A percentile compares a stretch with the other conserved stretches of the same genome.
These are phyloP conservation scores for Porodaedalea pini DNA, from an alignment of 1,284 basidiomycete species.

Conservation along the genomic window DNA sequence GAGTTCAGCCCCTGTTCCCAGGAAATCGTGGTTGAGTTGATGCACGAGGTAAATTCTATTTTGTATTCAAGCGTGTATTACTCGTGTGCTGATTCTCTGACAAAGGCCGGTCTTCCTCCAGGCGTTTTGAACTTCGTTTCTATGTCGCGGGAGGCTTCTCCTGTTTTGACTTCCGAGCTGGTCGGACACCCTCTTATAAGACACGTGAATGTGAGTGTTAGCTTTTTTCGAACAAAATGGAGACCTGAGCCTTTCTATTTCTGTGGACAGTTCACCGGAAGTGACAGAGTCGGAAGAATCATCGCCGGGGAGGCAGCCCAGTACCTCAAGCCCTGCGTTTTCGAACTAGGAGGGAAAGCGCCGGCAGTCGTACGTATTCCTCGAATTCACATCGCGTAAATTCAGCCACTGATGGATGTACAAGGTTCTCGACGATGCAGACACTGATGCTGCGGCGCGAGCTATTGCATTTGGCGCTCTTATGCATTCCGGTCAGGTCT, in stretches of 20 bases:
- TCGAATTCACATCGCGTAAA: background rate
- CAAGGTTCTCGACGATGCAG: conserved; percentile 59
- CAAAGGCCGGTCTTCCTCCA: conserved; percentile 53
- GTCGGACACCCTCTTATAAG: conserved; percentile 53
- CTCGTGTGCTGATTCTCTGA: background rate
- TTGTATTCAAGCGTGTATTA: background rate
- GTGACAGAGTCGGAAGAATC: conserved; percentile 64
- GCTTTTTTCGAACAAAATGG: background rate
- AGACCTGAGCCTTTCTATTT: background rate
- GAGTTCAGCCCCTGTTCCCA: conserved; percentile 54
- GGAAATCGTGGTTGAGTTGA: conserved; percentile 45
- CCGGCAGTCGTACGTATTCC: conserved; percentile 62
- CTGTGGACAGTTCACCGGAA: conserved; percentile 61
- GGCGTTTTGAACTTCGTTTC: conserved; percentile 61
- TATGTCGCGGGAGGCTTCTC: conserved; percentile 44
- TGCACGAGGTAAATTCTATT: conserved; percentile 36
- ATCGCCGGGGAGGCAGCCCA: conserved; percentile 72
- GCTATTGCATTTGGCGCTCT: conserved; percentile 57
- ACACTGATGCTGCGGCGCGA: conserved; percentile 54
- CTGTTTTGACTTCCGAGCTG: conserved; percentile 46
- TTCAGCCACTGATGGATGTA: background rate
- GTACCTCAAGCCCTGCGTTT: conserved; percentile 66
- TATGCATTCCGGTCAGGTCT: conserved; percentile 63
- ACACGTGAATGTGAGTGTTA: conserved; percentile 38
- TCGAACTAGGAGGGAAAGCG: conserved; percentile 76